A percentile compares a stretch with the other conserved stretches of the same genome.
Evolutionary conservation across 345 rosid genomes (phyloP).

Genomic region (Eucalyptus tenuipes): DNA sequence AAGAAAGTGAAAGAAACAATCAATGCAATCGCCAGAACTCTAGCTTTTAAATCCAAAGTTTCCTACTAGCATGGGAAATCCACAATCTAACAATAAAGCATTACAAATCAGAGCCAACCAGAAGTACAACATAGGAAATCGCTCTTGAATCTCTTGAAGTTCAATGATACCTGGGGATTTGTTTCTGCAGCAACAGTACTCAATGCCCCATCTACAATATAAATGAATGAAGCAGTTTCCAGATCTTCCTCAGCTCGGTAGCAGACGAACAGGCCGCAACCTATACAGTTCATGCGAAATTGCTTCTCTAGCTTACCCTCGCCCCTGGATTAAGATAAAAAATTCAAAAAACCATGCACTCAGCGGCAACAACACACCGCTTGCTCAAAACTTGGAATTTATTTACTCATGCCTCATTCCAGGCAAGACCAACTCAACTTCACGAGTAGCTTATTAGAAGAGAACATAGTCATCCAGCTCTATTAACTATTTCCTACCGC

Average conservation of each 20-base stretch:
- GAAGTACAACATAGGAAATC: background rate
- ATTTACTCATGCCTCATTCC: background rate
- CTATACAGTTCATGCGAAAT: conserved; percentile 88
- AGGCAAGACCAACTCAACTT: background rate
- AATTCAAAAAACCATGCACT: background rate
- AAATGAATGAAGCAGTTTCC: conserved; percentile 58
- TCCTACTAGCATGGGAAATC: background rate
- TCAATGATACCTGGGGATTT: background rate
- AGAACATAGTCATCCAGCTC: background rate
- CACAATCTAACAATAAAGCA: background rate
- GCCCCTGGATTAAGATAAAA: conserved; percentile 29
- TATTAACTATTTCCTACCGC: background rate
- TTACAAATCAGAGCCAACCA: background rate
- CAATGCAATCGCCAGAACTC: background rate
- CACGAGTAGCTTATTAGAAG: background rate
- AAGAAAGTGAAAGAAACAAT: background rate
- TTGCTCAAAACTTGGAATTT: background rate
- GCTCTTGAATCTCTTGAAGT: background rate
- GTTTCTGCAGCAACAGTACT: background rate
- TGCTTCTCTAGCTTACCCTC: conserved; percentile 98
- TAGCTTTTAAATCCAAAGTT: background rate
- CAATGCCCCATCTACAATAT: conserved; percentile 37
- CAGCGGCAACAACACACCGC: background rate
- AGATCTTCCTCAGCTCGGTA: conserved; percentile 86
- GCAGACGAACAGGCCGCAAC: conserved; percentile 86